Conservation (phyloP, 208 protist species). For the Strigomonas culicis region DNA sequence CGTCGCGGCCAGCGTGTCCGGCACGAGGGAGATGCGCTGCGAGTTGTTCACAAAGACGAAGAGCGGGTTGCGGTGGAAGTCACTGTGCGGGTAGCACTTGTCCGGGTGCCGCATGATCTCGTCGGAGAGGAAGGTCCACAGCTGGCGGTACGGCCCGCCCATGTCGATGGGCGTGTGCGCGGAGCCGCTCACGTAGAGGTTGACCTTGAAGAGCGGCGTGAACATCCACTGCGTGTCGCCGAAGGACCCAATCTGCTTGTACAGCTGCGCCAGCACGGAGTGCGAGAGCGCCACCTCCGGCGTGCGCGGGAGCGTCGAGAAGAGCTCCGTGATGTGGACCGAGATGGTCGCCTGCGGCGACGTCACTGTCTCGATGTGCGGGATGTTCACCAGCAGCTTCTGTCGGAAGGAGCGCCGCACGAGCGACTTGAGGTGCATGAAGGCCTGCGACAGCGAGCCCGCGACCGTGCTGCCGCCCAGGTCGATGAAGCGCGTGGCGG, state of each 20-base stretch:
- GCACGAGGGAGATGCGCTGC: constrained; percentile 78
- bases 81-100: constrained; percentile 75
- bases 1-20: constrained; percentile 67
- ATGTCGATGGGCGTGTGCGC: constrained; percentile 82
- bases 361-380: constrained; percentile 40
- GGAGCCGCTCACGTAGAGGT: constrained; percentile 73
- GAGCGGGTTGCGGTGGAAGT: constrained; percentile 84
- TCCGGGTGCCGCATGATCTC: constrained; percentile 89
- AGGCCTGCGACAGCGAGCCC: constrained; percentile 62
- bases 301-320: constrained; percentile 68
- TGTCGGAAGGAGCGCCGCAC: constrained; percentile 75
- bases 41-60: constrained; percentile 86
- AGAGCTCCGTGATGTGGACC: constrained; percentile 71
- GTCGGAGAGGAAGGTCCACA: constrained; percentile 85
- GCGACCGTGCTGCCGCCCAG: constrained; percentile 69
- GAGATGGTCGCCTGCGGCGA: constrained; percentile 43
- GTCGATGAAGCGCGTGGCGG: constrained; percentile 81
- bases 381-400: constrained; percentile 71
- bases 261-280: constrained; percentile 80
- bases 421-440: constrained; percentile 79
- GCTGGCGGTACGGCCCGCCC: constrained; percentile 86
- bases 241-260: constrained; percentile 83
- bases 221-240: constrained; percentile 52
- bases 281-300: constrained; percentile 71
- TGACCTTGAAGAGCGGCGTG: constrained; percentile 79